Conservation (phyloP, 768 basidiomycete genomes). For the Roridomyces roridus region DNA sequence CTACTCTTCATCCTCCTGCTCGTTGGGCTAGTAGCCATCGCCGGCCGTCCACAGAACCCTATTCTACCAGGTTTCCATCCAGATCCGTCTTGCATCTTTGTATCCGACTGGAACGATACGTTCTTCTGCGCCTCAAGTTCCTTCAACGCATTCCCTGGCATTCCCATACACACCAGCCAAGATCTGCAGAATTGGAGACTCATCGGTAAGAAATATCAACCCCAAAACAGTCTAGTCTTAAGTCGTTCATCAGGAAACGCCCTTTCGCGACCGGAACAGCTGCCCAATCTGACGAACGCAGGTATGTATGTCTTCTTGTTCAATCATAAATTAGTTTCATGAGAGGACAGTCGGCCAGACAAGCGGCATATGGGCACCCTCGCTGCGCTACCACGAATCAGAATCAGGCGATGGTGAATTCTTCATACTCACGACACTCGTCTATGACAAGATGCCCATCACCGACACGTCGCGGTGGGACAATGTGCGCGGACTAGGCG, state of each 20-base stretch:
- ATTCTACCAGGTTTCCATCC: constrained; percentile 38
- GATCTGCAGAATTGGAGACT: constrained; percentile 38
- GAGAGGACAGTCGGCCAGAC: constrained; percentile 13
- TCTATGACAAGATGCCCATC: constrained; percentile 27
- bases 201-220: constrained; percentile 32
- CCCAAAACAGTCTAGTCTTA: too few relatives aligned
- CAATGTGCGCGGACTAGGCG: constrained; percentile 25
- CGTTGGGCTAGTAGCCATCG: neutral
- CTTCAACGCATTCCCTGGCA: constrained; percentile 42
- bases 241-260: constrained; percentile 14
- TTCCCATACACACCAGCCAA: constrained; percentile 38
- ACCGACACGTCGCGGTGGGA: constrained; percentile 30
- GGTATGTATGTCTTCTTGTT: neutral
- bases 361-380: constrained; percentile 34
- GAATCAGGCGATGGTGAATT: constrained; percentile 28
- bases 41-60: constrained; percentile 22
- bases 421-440: constrained; percentile 33
- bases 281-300: constrained; percentile 18
- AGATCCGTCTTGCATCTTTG: constrained; percentile 39
- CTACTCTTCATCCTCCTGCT: neutral
- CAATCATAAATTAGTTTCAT: neutral
- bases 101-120: constrained; percentile 31
- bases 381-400: constrained; percentile 32
- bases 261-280: constrained; percentile 20
- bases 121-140: constrained; percentile 41